A percentile compares a stretch with the other conserved stretches of the same genome.
These are phyloP conservation scores for Aureobasidium namibiae DNA, from an alignment of 2,329 filamentous ascomycete genomes.

Conservation along the genomic window DNA sequence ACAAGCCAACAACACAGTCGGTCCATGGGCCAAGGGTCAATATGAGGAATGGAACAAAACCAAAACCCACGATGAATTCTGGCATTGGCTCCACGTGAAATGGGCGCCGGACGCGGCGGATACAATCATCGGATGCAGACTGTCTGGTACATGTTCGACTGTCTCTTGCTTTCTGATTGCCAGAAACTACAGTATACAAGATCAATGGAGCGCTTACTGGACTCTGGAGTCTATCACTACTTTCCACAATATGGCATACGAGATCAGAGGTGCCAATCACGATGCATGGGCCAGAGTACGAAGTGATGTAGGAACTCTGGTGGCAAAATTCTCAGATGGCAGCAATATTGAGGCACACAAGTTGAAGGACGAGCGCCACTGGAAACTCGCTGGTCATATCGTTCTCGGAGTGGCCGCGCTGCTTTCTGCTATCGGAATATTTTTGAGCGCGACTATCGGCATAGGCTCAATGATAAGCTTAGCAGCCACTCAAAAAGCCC, in stretches of 20 bases:
- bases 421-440: neutral
- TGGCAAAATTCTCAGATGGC: neutral
- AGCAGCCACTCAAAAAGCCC: too few relatives aligned
- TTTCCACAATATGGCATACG: neutral
- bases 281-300: neutral
- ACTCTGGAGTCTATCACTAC: neutral
- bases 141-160: neutral
- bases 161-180: neutral
- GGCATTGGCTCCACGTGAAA: neutral
- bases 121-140: neutral
- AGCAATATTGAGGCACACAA: neutral
- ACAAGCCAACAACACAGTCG: neutral
- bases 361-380: neutral
- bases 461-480: too few relatives aligned
- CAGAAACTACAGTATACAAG: neutral
- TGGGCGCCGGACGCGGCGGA: neutral
- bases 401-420: neutral
- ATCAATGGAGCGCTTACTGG: neutral
- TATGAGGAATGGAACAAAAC: neutral
- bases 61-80: neutral
- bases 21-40: neutral
- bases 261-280: neutral
- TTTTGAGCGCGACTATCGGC: too few relatives aligned
- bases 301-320: neutral
- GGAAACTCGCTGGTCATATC: neutral